phyloP scores from a whole-genome alignment of 495 filamentous ascomycete genomes.

The Talaromyces borbonicus region DNA sequence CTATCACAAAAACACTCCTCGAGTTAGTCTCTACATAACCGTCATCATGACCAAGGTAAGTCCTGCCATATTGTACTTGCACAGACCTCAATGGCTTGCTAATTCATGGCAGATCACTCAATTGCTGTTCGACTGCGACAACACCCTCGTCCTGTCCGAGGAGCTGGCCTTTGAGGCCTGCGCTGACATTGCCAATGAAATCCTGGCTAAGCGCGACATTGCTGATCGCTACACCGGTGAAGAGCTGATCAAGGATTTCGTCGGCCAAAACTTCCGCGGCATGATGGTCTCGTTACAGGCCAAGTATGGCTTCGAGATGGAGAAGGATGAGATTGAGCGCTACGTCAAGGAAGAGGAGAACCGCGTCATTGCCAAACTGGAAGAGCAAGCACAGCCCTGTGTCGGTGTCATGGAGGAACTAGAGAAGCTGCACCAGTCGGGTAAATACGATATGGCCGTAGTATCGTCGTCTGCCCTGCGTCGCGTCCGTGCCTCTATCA shows the following conservation, averaged over 20 bases:
- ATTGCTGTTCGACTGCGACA: slow-evolving; percentile 95
- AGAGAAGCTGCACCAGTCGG: slow-evolving; percentile 47
- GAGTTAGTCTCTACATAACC: neutral
- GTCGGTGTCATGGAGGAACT: slow-evolving; percentile 62
- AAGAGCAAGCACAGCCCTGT: slow-evolving; percentile 60
- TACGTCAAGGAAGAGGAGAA: slow-evolving; percentile 78
- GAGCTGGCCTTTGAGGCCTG: slow-evolving; percentile 89
- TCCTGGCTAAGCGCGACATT: slow-evolving; percentile 58
- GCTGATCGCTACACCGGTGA: slow-evolving; percentile 68
- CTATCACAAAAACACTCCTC: neutral
- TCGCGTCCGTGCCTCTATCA: slow-evolving; percentile 67
- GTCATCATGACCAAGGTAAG: slow-evolving; percentile 3
- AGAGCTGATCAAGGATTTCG: slow-evolving; percentile 76
- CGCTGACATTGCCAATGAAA: slow-evolving; percentile 85
- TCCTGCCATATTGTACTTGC: slow-evolving; percentile 8
- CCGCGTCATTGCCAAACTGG: slow-evolving; percentile 72
- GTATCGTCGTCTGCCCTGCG: slow-evolving; percentile 72
- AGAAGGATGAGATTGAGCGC: slow-evolving; percentile 54
- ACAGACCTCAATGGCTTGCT: slow-evolving; percentile 29
- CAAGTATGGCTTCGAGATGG: slow-evolving; percentile 65
- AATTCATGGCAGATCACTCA: slow-evolving; percentile 52
- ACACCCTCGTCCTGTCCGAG: slow-evolving; percentile 92
- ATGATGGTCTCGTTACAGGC: slow-evolving; percentile 70
- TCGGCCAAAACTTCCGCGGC: slow-evolving; percentile 93
- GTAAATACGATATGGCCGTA: slow-evolving; percentile 70